phyloP scores from a whole-genome alignment of 1,284 basidiomycete species.

The Anthracocystis walkeri region DNA sequence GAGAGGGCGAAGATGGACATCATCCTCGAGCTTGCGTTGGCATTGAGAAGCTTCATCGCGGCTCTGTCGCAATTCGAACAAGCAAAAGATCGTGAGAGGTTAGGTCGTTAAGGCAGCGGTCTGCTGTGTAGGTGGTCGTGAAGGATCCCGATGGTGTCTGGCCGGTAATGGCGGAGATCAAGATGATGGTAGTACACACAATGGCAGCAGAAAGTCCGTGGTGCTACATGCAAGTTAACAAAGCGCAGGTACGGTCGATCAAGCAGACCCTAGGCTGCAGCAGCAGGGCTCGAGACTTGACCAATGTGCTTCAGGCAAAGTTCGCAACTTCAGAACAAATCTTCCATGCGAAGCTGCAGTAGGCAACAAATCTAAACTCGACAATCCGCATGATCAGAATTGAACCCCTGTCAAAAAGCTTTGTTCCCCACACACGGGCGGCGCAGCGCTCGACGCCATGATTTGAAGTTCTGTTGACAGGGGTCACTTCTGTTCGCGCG shows the following conservation, averaged over 20 bases:
- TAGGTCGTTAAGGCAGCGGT: too few species aligned
- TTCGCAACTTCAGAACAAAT: too few species aligned
- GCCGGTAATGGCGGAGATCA: background rate
- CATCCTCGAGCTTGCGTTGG: background rate
- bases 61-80: too few species aligned
- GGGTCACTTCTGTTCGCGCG: background rate
- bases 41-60: background rate
- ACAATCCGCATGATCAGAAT: background rate
- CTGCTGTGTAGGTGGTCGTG: background rate
- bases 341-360: background rate
- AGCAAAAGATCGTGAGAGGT: too few species aligned
- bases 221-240: background rate
- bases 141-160: background rate
- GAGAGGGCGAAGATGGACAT: background rate
- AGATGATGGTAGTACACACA: conserved; percentile 3
- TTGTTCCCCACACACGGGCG: background rate
- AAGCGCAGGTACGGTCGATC: background rate
- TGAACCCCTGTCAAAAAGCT: conserved; percentile 8
- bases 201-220: background rate
- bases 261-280: background rate
- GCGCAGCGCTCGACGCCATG: background rate
- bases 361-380: background rate
- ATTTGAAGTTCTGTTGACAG: background rate
- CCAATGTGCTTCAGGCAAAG: too few species aligned
- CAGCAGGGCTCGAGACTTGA: background rate